Evolutionary conservation across 257 asterid species (phyloP).

Genomic region (Anisodus acutangulus): DNA sequence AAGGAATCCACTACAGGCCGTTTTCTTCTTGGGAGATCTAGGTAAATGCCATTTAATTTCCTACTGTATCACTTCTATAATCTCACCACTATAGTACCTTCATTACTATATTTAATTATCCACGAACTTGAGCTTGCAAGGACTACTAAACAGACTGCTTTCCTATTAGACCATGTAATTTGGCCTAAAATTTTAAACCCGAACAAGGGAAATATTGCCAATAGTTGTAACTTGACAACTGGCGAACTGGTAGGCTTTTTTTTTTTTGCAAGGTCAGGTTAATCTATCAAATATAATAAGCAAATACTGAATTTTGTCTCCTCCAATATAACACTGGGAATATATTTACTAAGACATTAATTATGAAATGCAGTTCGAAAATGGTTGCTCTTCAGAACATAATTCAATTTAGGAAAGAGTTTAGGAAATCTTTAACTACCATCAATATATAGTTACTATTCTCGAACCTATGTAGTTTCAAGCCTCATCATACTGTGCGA

Average conservation of each 20-base stretch:
- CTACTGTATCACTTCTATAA: neutral
- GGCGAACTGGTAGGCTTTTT: neutral
- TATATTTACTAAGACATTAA: neutral
- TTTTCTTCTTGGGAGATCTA: conserved; percentile 97
- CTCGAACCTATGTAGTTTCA: neutral
- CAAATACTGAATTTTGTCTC: neutral
- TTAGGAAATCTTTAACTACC: neutral
- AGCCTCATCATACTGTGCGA: neutral
- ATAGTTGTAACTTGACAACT: neutral
- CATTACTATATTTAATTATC: neutral
- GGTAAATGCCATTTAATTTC: conserved; percentile 45
- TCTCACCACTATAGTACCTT: neutral
- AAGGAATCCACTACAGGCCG: conserved; percentile 98
- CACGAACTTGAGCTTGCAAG: neutral
- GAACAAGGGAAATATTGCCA: neutral
- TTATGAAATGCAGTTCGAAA: neutral
- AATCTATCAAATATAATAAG: neutral
- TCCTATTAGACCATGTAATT: neutral
- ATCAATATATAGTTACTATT: fast-evolving
- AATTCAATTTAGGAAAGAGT: neutral
- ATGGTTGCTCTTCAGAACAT: neutral
- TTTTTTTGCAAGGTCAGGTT: neutral
- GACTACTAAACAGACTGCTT: neutral
- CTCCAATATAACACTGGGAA: neutral
- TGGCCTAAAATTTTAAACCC: neutral